phyloP scores from a whole-genome alignment of 345 rosid species.

The Arabidopsis thaliana region TAIR10.1 NC_003074.8:22959501-22960000 shows the following conservation, averaged over 20 bases:
- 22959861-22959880: background rate
- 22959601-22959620: slow-evolving; percentile 70
- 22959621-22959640: slow-evolving; percentile 76
- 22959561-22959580: background rate
- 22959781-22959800: slow-evolving; percentile 89
- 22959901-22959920: slow-evolving; percentile 84
- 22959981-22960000: slow-evolving; percentile 1
- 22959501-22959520: background rate
- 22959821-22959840: slow-evolving; percentile 27
- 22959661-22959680: slow-evolving; percentile 54
- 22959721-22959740: slow-evolving; percentile 6
- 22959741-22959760: slow-evolving; percentile 67
- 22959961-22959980: slow-evolving; percentile 38
- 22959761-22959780: slow-evolving; percentile 93
- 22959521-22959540: slow-evolving; percentile 7
- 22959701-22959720: background rate
- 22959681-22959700: slow-evolving; percentile 9
- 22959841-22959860: background rate
- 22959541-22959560: slow-evolving; percentile 4
- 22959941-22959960: slow-evolving; percentile 96
- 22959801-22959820: slow-evolving; percentile 89
- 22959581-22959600: slow-evolving; percentile 85
- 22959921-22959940: slow-evolving; percentile 97
- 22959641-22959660: slow-evolving; percentile 74
- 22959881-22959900: slow-evolving; percentile 73